These are phyloP conservation scores for Teratosphaeria zuluensis DNA, from an alignment of 2,329 filamentous ascomycete genomes.

Conservation along the genomic window DNA sequence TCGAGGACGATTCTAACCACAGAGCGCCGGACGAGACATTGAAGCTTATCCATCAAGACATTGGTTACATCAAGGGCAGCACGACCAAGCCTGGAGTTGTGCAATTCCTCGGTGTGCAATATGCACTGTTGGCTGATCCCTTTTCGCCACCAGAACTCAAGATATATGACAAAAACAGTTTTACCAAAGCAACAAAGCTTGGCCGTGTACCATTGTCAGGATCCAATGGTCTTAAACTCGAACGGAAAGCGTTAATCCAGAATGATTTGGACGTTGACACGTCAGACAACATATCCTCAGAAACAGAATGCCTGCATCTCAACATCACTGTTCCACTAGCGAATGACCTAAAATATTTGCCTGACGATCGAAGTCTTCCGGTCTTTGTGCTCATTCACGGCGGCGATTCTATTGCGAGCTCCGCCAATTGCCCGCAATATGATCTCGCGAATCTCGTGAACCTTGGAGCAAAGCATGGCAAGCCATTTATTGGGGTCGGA, in stretches of 20 bases:
- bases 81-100: slow-evolving; percentile 12
- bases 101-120: slow-evolving; percentile 31
- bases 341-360: neutral
- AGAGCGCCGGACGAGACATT: slow-evolving; percentile 1
- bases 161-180: slow-evolving; percentile 14
- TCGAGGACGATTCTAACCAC: neutral
- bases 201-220: slow-evolving; percentile 32
- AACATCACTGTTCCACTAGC: slow-evolving; percentile 39
- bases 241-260: slow-evolving; percentile 40
- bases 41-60: slow-evolving; percentile 10
- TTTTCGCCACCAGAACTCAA: slow-evolving; percentile 26
- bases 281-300: slow-evolving; percentile 30
- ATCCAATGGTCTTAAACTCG: slow-evolving; percentile 33
- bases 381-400: slow-evolving; percentile 47
- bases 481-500: slow-evolving; percentile 24
- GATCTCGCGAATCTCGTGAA: slow-evolving; percentile 35
- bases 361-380: slow-evolving; percentile 30
- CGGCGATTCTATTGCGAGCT: slow-evolving; percentile 41
- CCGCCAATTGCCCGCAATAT: slow-evolving; percentile 38
- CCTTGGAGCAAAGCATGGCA: slow-evolving; percentile 37
- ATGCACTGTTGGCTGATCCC: slow-evolving; percentile 29
- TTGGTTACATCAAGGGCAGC: slow-evolving; percentile 17
- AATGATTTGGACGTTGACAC: slow-evolving; percentile 14
- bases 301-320: slow-evolving; percentile 39
- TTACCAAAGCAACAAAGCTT: slow-evolving; percentile 26